Percentiles rank a stretch among this genome's conserved stretches.
Evolutionary conservation across 1,284 basidiomycete species (phyloP).

Genomic region (Irpex sp.): DNA sequence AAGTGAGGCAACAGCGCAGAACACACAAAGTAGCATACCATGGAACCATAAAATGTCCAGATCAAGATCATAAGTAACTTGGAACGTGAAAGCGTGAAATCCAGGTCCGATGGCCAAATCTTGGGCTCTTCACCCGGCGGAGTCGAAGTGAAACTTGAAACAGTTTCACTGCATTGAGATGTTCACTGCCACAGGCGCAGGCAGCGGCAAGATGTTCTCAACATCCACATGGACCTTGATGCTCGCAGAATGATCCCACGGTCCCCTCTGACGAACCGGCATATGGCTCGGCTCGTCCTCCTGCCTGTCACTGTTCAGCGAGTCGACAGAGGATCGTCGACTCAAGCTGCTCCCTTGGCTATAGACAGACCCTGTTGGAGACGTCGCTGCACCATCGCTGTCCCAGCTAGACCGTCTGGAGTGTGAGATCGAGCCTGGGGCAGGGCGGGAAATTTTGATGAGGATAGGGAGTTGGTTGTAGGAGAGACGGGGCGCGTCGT

Average conservation of each 20-base stretch:
- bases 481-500: slow-evolving; percentile 1
- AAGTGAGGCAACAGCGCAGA: not conserved
- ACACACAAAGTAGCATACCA: not conserved
- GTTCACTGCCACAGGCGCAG: slow-evolving; percentile 23
- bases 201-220: slow-evolving; percentile 22
- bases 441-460: slow-evolving; percentile 2
- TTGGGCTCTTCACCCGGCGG: not conserved
- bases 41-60: too few species aligned
- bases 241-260: slow-evolving; percentile 29
- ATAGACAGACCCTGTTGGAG: not conserved
- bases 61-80: not conserved
- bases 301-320: not conserved
- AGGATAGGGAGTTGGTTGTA: slow-evolving; percentile 19
- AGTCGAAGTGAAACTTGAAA: not conserved
- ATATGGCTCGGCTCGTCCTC: not conserved
- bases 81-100: not conserved
- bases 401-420: slow-evolving; percentile 1
- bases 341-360: not conserved
- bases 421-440: not conserved
- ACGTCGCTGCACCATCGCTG: slow-evolving; percentile 15
- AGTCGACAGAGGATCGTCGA: not conserved
- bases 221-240: slow-evolving; percentile 26
- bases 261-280: slow-evolving; percentile 16
- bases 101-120: not conserved
- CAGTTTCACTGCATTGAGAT: slow-evolving; percentile 11